phyloP scores from a whole-genome alignment of 306 rosid species.

The Gastrolobium villosum region DNA sequence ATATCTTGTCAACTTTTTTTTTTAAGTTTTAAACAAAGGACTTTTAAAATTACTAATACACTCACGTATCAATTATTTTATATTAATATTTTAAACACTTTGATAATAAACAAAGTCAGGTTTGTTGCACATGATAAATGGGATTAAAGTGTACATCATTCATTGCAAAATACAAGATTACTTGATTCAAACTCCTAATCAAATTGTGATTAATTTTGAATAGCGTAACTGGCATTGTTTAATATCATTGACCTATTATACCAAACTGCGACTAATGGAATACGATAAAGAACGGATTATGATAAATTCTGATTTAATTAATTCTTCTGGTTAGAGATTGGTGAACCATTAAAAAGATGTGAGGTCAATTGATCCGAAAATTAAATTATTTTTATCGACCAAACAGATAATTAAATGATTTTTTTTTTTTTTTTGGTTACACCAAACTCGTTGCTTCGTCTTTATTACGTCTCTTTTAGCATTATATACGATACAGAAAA shows the following conservation, averaged over 20 bases:
- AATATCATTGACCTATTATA: not conserved
- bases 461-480: not conserved
- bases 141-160: too few relatives aligned
- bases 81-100: too few relatives aligned
- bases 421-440: not conserved
- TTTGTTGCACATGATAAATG: too few relatives aligned
- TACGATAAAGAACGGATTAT: not conserved
- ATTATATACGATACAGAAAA: not conserved
- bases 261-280: not conserved
- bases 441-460: not conserved
- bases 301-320: not conserved
- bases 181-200: not conserved
- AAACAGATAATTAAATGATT: too few relatives aligned
- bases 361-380: not conserved
- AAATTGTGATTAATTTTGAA: not conserved
- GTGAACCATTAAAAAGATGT: not conserved
- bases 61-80: too few relatives aligned
- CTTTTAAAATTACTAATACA: too few relatives aligned
- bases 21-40: too few relatives aligned
- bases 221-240: not conserved
- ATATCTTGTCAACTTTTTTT: too few relatives aligned
- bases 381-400: not conserved
- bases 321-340: slow-evolving; percentile 8
- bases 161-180: not conserved
- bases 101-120: too few relatives aligned